Conservation (phyloP, 1,139 yeast genomes). For the Geotrichum citri-aurantii region DNA sequence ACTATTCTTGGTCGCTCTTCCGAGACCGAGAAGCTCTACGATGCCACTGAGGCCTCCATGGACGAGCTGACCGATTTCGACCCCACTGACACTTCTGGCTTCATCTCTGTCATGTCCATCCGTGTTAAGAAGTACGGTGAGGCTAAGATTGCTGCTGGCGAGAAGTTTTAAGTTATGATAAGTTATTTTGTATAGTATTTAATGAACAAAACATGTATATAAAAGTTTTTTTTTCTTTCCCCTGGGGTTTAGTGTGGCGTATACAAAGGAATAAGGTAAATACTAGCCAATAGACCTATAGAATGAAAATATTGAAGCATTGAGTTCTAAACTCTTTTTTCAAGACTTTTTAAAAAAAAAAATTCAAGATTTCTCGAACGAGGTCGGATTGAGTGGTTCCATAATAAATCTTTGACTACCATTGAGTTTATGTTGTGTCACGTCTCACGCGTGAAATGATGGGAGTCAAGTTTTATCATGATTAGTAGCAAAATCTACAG, state of each 20-base stretch:
- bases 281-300: not conserved
- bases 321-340: too few species aligned
- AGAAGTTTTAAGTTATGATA: constrained; percentile 39
- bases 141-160: constrained; percentile 76
- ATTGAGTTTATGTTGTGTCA: not conserved
- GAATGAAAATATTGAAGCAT: not conserved
- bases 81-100: constrained; percentile 95
- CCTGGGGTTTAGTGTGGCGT: not conserved
- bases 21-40: constrained; percentile 90
- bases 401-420: not conserved
- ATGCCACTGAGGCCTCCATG: constrained; percentile 97
- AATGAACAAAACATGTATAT: constrained; percentile 1
- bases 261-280: not conserved
- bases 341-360: too few species aligned
- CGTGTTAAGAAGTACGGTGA: constrained; percentile 98
- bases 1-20: constrained; percentile 89
- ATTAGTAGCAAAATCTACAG: not conserved
- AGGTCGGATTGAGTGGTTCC: not conserved
- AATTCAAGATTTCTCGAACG: not conserved
- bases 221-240: not conserved
- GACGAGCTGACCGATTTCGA: constrained; percentile 97
- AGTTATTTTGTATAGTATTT: not conserved
- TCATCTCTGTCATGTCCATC: constrained; percentile 95
- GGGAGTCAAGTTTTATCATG: not conserved
- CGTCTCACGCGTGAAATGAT: not conserved